These are phyloP conservation scores for Sphagnurus paluster DNA, from an alignment of 1,284 basidiomycete species.

Conservation along the genomic window DNA sequence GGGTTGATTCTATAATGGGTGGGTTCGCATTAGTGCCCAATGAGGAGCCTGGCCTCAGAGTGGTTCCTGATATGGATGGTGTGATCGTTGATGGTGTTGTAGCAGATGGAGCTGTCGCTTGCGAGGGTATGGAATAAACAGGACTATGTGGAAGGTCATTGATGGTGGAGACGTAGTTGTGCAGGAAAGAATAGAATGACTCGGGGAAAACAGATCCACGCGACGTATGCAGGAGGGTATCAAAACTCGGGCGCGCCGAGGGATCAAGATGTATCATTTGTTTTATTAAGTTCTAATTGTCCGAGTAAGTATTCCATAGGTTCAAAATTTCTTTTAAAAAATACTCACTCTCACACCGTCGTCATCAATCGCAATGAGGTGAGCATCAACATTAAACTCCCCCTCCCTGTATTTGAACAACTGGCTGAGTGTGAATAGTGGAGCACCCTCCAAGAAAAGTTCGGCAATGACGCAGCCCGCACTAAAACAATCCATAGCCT, in stretches of 20 bases:
- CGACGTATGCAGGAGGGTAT: conserved; percentile 77
- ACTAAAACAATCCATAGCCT: conserved; percentile 98
- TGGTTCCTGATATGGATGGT: conserved; percentile 28
- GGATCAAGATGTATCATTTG: conserved; percentile 91
- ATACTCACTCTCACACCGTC: conserved; percentile 72
- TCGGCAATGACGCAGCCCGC: conserved; percentile 96
- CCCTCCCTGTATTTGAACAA: conserved; percentile 94
- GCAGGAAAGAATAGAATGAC: conserved; percentile 91
- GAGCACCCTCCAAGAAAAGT: conserved; percentile 93
- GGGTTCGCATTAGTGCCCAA: conserved; percentile 27
- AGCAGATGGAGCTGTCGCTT: conserved; percentile 26
- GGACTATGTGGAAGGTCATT: conserved; percentile 62
- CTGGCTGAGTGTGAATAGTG: conserved; percentile 93
- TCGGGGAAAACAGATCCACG: conserved; percentile 86
- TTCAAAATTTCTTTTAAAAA: not conserved
- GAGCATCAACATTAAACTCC: conserved; percentile 75
- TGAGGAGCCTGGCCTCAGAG: conserved; percentile 26
- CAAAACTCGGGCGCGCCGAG: conserved; percentile 77
- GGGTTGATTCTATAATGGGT: conserved; percentile 25
- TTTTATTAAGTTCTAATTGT: conserved; percentile 74
- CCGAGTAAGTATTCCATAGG: conserved; percentile 21
- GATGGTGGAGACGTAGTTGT: conserved; percentile 84
- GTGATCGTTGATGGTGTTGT: conserved; percentile 30
- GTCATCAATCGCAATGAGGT: conserved; percentile 81
- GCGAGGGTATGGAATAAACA: conserved; percentile 40